Base-by-base conservation (phyloP, 495 filamentous ascomycete species). In the Terfezia boudieri region DNA sequence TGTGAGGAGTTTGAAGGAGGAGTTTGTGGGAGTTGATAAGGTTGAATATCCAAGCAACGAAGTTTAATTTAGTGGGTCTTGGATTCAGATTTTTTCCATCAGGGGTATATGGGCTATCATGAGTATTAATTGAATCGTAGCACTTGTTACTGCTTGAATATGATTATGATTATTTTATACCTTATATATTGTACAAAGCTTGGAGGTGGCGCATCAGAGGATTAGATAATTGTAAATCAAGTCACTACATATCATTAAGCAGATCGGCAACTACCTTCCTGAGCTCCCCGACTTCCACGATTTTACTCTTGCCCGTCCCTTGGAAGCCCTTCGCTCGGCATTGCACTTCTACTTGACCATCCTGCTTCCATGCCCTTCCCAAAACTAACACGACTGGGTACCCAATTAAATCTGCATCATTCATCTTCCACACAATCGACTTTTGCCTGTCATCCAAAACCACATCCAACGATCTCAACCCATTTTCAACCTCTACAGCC, bases 1-100 rank as follows among this genome's bases (percentile, higher is more conserved):
- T 68, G 69, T 80, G 68, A 73, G 86, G 58, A 84, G 83, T 46
- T 80, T 94, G 61, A 94, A 93, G 76, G 86, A 94, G 76, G 86
- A 93, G 72, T 93, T 87, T 59, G 67, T 73, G 57, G 72, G 77
- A 0, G 79, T 76, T 36, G 71, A 72, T 52, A 73, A 73, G 65
- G 86, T 94, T 53, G 69, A 60, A 49, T 94, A 94, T 68, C 84
- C 84, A 20, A 89, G 84, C 70, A 94, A 93, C 59, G 74, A 80
- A 46, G 41, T 46, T 14, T 46, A 46, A 46, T 46, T 4, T 12
- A 14, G 41, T 46, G 2, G 41, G 12, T 12, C 17, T 12, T 46
- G 17, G 7, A 14, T 12, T 46, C 12, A 14, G 17, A 2, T 12
- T 46, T 12, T 46, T 12, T 12, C 12, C 4, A 17, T n/a, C n/a